Base-by-base conservation (phyloP, 345 rosid genomes). In the Pelargonium nanum region DNA sequence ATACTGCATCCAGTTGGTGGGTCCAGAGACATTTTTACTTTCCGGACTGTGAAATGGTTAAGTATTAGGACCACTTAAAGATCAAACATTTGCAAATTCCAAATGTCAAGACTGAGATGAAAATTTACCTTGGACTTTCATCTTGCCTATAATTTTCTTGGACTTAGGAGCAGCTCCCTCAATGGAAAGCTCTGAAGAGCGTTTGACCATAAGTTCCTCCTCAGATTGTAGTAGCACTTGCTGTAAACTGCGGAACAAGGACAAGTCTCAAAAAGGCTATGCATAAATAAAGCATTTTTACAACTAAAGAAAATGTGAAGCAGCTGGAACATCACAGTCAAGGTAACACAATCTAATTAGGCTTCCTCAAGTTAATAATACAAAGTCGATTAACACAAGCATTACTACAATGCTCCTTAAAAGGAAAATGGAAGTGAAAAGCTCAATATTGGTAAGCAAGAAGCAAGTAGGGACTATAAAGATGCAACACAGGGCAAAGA, bases 121-220 rank as follows among this genome's bases (percentile, higher is more conserved):
- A 40, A 58, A 32, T 45, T 51, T 73, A 89, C 99, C 99, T 89
- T 93, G 96, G 68, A 93, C 97, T 78, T 75, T 89, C 88, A 93
- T 85, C 82, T 89, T 89, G 74, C 99, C 99, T 55, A 81, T 70
- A 60, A 74, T 74, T 79, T 84, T 89, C 78, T 87, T 87, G 24
- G 88, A 85, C 71, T 89, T 87, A 26, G 94, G 71, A 55, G 88
- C 83, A 70, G 80, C 73, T 50, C 82, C 81, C 58, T 89, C 91
- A 58, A 58, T 77, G 28, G 69, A 72, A 65, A 81, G 74, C 63
- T 89, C 85, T 60, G 88, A 79, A 58, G 86, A 77, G 71, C 73
- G 91, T 67, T 83, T 84, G 21, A 26, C 84, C 65, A 89, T 45
- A 30, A 92, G 70, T 73, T 93, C 99, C 75, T 93, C 99, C 75